phyloP scores from a whole-genome alignment of 192 early-diverging fungal genomes.

The Mortierella alpina region DNA sequence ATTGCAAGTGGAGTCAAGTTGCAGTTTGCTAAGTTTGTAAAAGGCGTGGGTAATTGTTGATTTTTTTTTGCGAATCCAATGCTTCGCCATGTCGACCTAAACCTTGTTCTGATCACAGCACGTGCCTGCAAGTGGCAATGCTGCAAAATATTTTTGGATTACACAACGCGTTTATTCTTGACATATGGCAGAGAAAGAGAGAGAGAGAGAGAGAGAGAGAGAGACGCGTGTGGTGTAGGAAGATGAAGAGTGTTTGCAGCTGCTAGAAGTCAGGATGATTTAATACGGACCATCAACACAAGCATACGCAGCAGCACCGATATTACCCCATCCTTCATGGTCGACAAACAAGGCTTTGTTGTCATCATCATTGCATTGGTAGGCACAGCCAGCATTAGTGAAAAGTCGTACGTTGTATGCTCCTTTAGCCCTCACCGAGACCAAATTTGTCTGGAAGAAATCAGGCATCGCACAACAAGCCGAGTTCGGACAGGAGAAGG shows the following conservation, averaged over 20 bases:
- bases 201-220: too few relatives aligned
- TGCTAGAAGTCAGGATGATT: background rate
- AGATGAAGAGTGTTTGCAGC: background rate
- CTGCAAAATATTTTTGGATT: too few relatives aligned
- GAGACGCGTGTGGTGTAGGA: too few relatives aligned
- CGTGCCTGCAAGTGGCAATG: too few relatives aligned
- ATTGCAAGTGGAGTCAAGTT: too few relatives aligned
- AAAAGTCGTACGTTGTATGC: constrained; percentile 12
- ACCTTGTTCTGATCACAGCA: background rate
- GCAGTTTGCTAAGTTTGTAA: too few relatives aligned
- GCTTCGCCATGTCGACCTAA: too few relatives aligned
- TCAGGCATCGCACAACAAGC: background rate
- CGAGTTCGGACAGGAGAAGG: constrained; percentile 1
- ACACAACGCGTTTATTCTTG: too few relatives aligned
- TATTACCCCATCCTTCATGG: constrained; percentile 2
- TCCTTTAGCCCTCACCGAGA: constrained; percentile 3
- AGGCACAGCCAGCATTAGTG: constrained; percentile 8
- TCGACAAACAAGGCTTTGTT: background rate
- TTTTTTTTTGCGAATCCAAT: too few relatives aligned
- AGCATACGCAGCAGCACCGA: constrained; percentile 10
- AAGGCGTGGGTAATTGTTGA: too few relatives aligned
- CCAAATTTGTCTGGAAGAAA: background rate
- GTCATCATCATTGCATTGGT: constrained; percentile 9
- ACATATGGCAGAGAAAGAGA: too few relatives aligned
- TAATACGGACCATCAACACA: constrained; percentile 9